Evolutionary conservation across 371 early-diverging fungal species (phyloP), one percentile per base, ranked within the genome.

Genomic region (Gilbertella persicaria): DNA sequence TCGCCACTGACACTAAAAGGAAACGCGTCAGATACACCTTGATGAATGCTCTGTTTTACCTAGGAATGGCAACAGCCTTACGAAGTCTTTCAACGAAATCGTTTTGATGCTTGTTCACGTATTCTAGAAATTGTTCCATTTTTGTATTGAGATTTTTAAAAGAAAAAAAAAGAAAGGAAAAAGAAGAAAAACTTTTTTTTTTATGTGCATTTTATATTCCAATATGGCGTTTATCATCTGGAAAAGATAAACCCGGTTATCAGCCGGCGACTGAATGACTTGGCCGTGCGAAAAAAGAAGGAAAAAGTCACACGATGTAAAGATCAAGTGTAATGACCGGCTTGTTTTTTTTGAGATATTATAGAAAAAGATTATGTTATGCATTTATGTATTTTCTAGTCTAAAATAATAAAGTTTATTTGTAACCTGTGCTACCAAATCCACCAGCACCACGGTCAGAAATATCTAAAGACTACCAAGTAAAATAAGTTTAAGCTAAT

Each of bases 391-490:
- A 33, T 6, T 33, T 12, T 12, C 33, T 12, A 33, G 2, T 2
- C 8, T 12, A 6, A 8, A 33, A 3, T 12, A 33, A 33, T 13
- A 41, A 51, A 20, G 17, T 45, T 41, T 69, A 75, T 19, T 71
- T 62, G 25, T 64, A 81, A 16, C 98, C 98, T 23, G 98, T 98
- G 8, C 96, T 97, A 4, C 99, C 98, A 66, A 95, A 98, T 4
- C 98, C 96, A 23, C 85, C 85, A 1, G 67, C 70, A n/a, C 98
- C 97, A 46, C 99, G 85, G 9, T 66, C 83, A 14, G 96, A 93
- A 2, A 56, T 76, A n/a, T 85, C 89, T 45, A 94, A 73, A 13
- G 84, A 79, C 75, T 83, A 61, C 10, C 6, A 33, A 9, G 8
- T 5, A 1, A 37, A 26, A 33, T 6, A 2, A 13, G 14, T 33